Conservation (phyloP, 23 red algal species). For the Cyanidium caldarium region DNA sequence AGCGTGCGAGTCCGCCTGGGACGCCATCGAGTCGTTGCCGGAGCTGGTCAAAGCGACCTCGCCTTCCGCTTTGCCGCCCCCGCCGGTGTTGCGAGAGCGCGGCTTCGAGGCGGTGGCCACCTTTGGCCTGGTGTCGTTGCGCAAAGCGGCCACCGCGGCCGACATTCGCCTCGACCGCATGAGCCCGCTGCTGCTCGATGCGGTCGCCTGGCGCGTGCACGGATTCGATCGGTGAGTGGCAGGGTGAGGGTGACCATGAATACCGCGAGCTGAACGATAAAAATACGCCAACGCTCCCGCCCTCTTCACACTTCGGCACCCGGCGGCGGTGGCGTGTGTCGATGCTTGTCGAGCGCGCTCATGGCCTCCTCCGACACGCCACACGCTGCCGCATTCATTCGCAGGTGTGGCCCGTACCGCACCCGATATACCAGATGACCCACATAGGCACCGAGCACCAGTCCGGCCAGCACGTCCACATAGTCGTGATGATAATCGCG, state of each 20-base stretch:
- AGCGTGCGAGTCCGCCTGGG: not conserved
- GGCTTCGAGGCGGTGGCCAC: constrained; percentile 46
- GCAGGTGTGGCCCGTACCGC: not conserved
- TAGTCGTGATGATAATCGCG: not conserved
- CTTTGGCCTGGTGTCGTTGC: constrained; percentile 35
- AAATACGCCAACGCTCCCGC: too few species aligned
- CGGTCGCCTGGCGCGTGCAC: constrained; percentile 56
- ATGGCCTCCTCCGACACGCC: too few species aligned
- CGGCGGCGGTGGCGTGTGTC: too few species aligned
- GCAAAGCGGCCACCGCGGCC: constrained; percentile 18
- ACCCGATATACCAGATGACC: not conserved
- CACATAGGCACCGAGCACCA: not conserved
- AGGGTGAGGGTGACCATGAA: too few species aligned
- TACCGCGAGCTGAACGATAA: too few species aligned
- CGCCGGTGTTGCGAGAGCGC: constrained; percentile 20
- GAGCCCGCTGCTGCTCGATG: constrained; percentile 58
- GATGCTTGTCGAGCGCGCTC: too few species aligned
- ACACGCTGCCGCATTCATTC: too few species aligned
- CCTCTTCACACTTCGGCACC: too few species aligned
- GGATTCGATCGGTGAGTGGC: constrained; percentile 15
- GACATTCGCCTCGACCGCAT: constrained; percentile 26
- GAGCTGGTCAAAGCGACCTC: constrained; percentile 9
- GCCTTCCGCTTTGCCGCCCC: constrained; percentile 15
- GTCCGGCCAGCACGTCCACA: not conserved
- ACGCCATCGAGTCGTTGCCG: constrained; percentile 8